Evolutionary conservation across 495 filamentous ascomycete genomes (phyloP).

Genomic region (Cercophora newfieldiana): DNA sequence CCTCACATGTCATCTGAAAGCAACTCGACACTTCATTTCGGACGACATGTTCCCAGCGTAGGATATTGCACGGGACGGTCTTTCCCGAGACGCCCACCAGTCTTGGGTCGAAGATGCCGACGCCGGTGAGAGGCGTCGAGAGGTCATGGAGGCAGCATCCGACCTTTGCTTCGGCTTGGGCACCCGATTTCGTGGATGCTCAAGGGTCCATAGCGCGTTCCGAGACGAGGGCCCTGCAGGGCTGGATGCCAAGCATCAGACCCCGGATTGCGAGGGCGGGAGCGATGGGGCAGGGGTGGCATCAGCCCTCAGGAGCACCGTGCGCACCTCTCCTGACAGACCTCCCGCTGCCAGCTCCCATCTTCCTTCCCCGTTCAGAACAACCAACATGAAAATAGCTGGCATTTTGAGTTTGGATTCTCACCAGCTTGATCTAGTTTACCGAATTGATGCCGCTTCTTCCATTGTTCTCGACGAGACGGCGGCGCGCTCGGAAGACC

Average conservation of each 20-base stretch:
- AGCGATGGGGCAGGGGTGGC: not conserved
- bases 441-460: too few relatives aligned
- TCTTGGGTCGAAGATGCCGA: not conserved
- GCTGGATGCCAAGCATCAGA: not conserved
- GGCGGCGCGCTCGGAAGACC: not conserved
- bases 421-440: not conserved
- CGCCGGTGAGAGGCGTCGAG: not conserved
- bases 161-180: not conserved
- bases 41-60: not conserved
- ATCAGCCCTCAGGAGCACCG: constrained; percentile 1
- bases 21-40: not conserved
- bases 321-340: not conserved
- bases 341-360: too few relatives aligned
- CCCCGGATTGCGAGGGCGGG: not conserved
- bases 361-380: not conserved
- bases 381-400: not conserved
- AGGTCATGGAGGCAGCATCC: not conserved
- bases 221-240: constrained; percentile 10
- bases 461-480: too few relatives aligned
- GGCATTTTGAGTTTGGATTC: too few relatives aligned
- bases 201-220: constrained; percentile 5
- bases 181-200: not conserved
- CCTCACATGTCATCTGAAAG: not conserved
- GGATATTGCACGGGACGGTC: not conserved
- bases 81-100: not conserved